phyloP scores from a whole-genome alignment of 495 filamentous ascomycete genomes.

The Penicillium manginii region DNA sequence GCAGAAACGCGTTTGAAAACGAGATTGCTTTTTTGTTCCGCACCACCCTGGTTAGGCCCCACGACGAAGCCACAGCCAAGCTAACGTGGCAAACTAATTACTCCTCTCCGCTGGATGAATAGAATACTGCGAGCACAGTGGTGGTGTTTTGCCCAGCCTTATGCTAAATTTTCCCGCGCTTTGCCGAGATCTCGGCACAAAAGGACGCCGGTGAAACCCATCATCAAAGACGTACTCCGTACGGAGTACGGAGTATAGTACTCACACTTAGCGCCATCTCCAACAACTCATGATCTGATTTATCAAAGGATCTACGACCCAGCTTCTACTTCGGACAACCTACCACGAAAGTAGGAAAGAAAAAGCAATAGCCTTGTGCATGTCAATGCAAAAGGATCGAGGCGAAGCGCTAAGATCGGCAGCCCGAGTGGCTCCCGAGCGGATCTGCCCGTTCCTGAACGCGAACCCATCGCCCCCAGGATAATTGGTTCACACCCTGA shows the following conservation, averaged over 20 bases:
- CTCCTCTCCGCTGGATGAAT: neutral
- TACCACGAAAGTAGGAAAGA: neutral
- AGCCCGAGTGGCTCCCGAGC: constrained; percentile 16
- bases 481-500: constrained; percentile 4
- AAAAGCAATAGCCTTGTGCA: neutral
- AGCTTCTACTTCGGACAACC: neutral
- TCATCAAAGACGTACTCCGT: neutral
- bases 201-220: neutral
- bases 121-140: neutral
- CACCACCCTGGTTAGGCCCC: neutral
- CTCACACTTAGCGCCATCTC: no score
- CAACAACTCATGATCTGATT: neutral
- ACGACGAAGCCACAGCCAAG: constrained; percentile 1
- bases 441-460: constrained; percentile 25
- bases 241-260: no score
- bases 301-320: neutral
- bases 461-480: constrained; percentile 16
- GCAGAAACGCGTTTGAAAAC: neutral
- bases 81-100: neutral
- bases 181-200: neutral
- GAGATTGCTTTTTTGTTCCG: neutral
- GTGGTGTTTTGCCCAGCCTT: neutral
- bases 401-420: constrained; percentile 20
- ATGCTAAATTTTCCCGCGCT: neutral
- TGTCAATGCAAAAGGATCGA: no score